Base-by-base conservation (phyloP, 2,329 filamentous ascomycete genomes). In the Tolypocladium pustulatum region DNA sequence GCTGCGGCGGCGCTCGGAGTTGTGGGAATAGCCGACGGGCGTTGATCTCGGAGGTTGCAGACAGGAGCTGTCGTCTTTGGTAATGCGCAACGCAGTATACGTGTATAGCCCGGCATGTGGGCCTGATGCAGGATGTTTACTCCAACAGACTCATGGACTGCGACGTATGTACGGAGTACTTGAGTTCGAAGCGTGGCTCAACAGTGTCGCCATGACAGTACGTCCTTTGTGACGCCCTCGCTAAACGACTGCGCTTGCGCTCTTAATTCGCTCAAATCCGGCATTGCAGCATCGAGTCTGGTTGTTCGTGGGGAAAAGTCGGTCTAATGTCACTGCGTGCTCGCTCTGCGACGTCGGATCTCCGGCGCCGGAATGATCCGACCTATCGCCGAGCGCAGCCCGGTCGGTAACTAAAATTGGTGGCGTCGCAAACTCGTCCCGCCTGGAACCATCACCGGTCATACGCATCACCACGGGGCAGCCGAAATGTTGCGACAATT, bases 401-500 rank as follows among this genome's bases (percentile, higher is more conserved):
- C 40, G n/a, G n/a, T n/a, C 25, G 30, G 30, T 40, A 40, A 34
- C 46, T 22, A 57, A 30, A 43, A 36, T 38, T 25, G 10, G n/a
- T n/a, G 55, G 38, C 38, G 55, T 22, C 37, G 38, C 55, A 41
- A 56, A 38, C 12, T 54, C 53, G 22, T 25, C 53, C n/a, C 32
- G n/a, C 52, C 32, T 20, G 20, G 34, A 25, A 38, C 34, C 53
- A n/a, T 54, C 22, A 22, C 34, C 25, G 13, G 43, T 27, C 43
- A 49, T 22, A 30, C 38, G 20, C 40, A n/a, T 57, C 46, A 20
- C 51, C 32, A 38, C 38, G 4, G 9, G 32, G 30, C 46, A 55
- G 34, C 17, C 17, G 38, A 54, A 37, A 75, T 75, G 73, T 65
- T 74, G 64, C 71, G 73, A 66, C 68, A 71, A 62, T 65, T 73